Evolutionary conservation across 192 early-diverging fungal species (phyloP), one percentile per base, ranked within the genome.

Genomic region (Phycomyces blakesleeanus): DNA sequence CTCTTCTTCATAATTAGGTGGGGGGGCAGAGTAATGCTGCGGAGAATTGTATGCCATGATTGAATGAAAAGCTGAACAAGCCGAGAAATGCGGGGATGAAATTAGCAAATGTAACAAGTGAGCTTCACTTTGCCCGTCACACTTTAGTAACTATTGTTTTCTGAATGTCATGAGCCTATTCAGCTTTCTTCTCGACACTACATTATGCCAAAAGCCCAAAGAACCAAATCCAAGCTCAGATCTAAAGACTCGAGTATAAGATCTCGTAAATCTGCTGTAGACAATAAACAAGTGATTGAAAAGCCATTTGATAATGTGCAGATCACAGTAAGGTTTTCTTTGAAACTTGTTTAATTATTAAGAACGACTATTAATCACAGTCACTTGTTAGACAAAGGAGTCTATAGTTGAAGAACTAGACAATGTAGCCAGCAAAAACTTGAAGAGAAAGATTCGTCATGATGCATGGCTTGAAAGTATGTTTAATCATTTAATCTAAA

Each of bases 401-500:
- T 22, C 22, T 15, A 26, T 34, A 24, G 51, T 25, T 34, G 5
- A 61, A 22, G 25, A 61, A 24, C 8, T 27, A 47, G 37, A 27
- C 16, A 26, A 60, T 18, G n/a, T 9, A 11, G n/a, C 42, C 26
- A 61, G 54, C 14, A 72, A 72, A 25, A 29, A 51, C 11, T n/a
- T 40, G 38, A 85, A 84, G 56, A 80, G 82, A 16, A 76, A 79
- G 8, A 47, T 75, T 40, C 76, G 83, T 21, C 86, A 85, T 60
- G 71, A 81, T 51, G 77, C 76, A 25, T 87, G 86, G 86, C 73
- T 87, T 50, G 79, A 83, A n/a, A 85, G 79, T 81, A 78, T 38
- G 77, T 49, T 26, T 14, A 12, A 37, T 20, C 12, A 47, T n/a
- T 55, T 40, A 4, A 11, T 57, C 26, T n/a, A 11, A 34, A 34